phyloP scores from a whole-genome alignment of 2,329 filamentous ascomycete genomes.

The Paecilomyces sp. region DNA sequence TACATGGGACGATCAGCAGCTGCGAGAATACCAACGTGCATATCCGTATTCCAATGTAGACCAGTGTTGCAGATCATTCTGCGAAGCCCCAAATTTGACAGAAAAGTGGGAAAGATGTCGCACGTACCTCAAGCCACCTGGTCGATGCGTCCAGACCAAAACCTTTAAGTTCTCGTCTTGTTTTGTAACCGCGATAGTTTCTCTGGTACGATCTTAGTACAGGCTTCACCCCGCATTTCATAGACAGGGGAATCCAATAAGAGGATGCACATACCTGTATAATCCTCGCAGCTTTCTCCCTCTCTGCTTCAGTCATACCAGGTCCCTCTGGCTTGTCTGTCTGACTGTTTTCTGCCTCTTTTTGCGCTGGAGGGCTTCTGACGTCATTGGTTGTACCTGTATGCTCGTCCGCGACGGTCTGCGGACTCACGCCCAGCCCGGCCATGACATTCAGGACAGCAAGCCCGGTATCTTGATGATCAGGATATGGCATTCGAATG shows the following conservation, averaged over 20 bases:
- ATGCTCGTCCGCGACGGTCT: neutral
- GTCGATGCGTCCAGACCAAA: constrained; percentile 6
- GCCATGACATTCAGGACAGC: neutral
- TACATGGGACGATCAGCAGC: constrained; percentile 1
- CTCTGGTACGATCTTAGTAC: constrained; percentile 2
- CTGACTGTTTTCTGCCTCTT: neutral
- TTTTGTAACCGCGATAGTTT: constrained; percentile 8
- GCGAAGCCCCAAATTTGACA: neutral
- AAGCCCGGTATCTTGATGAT: neutral
- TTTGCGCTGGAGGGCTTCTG: neutral
- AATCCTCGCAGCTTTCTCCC: neutral
- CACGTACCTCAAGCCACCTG: constrained; percentile 4
- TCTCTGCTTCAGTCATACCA: neutral
- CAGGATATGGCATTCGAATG: neutral
- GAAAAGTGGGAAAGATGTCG: neutral
- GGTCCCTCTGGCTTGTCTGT: neutral
- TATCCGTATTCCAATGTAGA: neutral
- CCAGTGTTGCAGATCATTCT: neutral
- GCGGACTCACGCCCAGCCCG: neutral
- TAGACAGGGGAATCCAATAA: neutral
- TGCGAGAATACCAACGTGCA: neutral
- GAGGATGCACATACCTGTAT: neutral
- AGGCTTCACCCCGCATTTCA: neutral
- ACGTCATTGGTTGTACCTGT: neutral
- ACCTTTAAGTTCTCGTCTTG: constrained; percentile 8